Percentiles rank a stretch among this genome's conserved stretches.
These are phyloP conservation scores for Parasitella parasitica DNA, from an alignment of 371 early-diverging fungal genomes.

Conservation along the genomic window DNA sequence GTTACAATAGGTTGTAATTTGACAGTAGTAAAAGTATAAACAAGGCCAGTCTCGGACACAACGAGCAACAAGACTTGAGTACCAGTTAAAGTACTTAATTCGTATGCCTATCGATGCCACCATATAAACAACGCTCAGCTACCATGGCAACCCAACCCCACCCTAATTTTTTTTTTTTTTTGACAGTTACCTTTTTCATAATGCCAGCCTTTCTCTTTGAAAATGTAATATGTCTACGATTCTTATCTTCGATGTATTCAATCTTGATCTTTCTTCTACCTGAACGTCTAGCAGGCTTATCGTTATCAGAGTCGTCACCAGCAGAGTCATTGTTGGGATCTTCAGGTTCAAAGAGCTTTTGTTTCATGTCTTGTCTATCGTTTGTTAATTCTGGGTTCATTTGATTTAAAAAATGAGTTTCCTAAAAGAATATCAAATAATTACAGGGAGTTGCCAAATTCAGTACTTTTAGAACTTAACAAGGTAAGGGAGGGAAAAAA, in stretches of 20 bases:
- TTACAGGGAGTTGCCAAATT: slow-evolving; percentile 30
- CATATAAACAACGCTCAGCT: background rate
- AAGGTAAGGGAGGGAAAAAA: slow-evolving; percentile 20
- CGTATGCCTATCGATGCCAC: slow-evolving; percentile 84
- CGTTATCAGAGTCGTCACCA: slow-evolving; percentile 36
- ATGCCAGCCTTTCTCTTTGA: slow-evolving; percentile 98
- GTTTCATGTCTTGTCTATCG: slow-evolving; percentile 12
- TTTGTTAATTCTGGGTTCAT: slow-evolving; percentile 22
- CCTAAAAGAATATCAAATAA: slow-evolving; percentile 1
- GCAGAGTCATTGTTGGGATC: slow-evolving; percentile 20
- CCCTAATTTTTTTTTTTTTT: background rate
- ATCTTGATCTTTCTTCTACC: slow-evolving; percentile 95
- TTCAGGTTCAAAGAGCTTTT: slow-evolving; percentile 19
- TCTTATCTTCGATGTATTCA: slow-evolving; percentile 95
- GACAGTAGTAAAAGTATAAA: slow-evolving; percentile 98
- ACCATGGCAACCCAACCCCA: background rate
- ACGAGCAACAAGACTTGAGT: slow-evolving; percentile 96
- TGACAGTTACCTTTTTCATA: slow-evolving; percentile 88
- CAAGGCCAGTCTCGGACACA: slow-evolving; percentile 97
- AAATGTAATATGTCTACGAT: slow-evolving; percentile 95
- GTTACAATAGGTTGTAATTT: slow-evolving; percentile 96
- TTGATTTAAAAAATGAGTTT: slow-evolving; percentile 2
- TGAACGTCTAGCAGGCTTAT: slow-evolving; percentile 61
- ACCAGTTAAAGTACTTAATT: slow-evolving; percentile 95
- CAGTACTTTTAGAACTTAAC: slow-evolving; percentile 20